Percentiles rank a stretch among this genome's conserved stretches.
phyloP scores from a whole-genome alignment of 2,329 filamentous ascomycete genomes.

The Fusarium sp. region DNA sequence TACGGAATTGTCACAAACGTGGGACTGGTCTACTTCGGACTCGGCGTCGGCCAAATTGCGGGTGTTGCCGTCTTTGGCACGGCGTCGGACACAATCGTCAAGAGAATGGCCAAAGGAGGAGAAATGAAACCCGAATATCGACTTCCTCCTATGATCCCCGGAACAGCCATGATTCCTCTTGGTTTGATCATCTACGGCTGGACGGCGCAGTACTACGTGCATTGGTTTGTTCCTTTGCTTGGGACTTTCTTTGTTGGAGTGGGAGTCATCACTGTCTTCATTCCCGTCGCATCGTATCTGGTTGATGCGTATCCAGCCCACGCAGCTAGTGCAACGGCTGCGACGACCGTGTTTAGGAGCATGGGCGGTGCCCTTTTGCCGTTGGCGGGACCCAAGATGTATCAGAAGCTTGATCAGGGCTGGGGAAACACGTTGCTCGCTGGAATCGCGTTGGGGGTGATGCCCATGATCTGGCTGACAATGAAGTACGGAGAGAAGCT shows the following conservation, averaged over 20 bases:
- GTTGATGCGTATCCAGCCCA: neutral
- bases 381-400: conserved; percentile 27
- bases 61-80: conserved; percentile 32
- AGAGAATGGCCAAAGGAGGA: conserved; percentile 17
- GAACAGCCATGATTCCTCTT: conserved; percentile 27
- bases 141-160: conserved; percentile 34
- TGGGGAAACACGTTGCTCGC: conserved; percentile 31
- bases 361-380: conserved; percentile 27
- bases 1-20: neutral
- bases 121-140: conserved; percentile 34
- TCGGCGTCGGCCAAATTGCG: neutral
- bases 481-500: conserved; percentile 20
- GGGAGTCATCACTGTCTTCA: conserved; percentile 3
- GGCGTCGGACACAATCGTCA: conserved; percentile 22
- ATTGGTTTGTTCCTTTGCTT: conserved; percentile 65
- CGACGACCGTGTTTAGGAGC: conserved; percentile 25
- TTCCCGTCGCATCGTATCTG: neutral
- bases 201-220: conserved; percentile 57
- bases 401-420: conserved; percentile 23
- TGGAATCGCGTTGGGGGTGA: conserved; percentile 9
- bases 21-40: neutral
- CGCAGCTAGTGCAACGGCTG: neutral
- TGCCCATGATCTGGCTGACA: conserved; percentile 22
- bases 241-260: conserved; percentile 55
- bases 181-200: conserved; percentile 44